Conservation (phyloP, 1,284 basidiomycete genomes). For the Cryptococcus jaspeensis region DNA sequence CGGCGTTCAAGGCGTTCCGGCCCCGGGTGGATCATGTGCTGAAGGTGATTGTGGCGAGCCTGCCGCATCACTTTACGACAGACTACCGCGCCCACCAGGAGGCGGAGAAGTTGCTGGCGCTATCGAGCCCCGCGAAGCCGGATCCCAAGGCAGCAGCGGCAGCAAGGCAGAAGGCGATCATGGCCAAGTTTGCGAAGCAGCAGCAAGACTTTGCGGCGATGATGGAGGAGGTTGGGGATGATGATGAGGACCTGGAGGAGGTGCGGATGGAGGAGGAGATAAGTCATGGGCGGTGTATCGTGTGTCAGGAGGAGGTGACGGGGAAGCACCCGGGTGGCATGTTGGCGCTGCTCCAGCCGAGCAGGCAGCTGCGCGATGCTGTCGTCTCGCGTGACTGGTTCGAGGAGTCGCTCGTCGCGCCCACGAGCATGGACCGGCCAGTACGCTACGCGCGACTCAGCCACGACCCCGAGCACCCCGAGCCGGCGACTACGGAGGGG, state of each 20-base stretch:
- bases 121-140: constrained; percentile 24
- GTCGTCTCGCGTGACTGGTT: constrained; percentile 66
- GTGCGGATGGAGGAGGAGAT: constrained; percentile 55
- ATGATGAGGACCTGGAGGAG: constrained; percentile 60
- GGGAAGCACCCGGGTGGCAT: constrained; percentile 74
- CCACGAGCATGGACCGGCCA: constrained; percentile 65
- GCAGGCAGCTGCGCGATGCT: constrained; percentile 79
- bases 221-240: constrained; percentile 48
- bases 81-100: constrained; percentile 51
- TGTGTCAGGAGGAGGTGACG: constrained; percentile 93
- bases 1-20: constrained; percentile 69
- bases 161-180: constrained; percentile 75
- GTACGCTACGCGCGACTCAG: constrained; percentile 32
- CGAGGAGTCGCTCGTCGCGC: constrained; percentile 69
- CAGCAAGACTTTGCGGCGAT: constrained; percentile 68
- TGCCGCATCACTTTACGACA: constrained; percentile 54
- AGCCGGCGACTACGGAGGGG: constrained; percentile 51
- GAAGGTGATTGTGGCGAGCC: constrained; percentile 59
- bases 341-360: constrained; percentile 87
- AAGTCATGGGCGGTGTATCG: constrained; percentile 85
- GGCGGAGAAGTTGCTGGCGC: constrained; percentile 52
- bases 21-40: constrained; percentile 74
- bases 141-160: constrained; percentile 31
- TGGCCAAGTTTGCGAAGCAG: constrained; percentile 89
- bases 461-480: constrained; percentile 13